Conservation (phyloP, 1,139 yeast genomes). For the Candida smagusa region DNA sequence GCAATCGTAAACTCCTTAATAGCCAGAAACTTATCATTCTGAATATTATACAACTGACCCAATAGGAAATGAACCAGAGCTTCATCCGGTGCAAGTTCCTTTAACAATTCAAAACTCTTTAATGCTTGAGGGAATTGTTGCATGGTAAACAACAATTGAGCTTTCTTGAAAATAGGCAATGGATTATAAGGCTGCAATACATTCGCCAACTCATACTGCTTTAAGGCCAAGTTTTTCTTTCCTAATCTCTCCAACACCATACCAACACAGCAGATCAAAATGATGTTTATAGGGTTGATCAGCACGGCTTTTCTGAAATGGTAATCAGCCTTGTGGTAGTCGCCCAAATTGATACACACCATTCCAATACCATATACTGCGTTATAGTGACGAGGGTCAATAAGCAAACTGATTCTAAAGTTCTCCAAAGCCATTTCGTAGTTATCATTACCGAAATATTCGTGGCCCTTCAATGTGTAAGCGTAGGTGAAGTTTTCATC, state of each 20-base stretch:
- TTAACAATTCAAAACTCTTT: constrained; percentile 67
- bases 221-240: constrained; percentile 67
- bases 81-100: constrained; percentile 85
- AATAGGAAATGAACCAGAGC: constrained; percentile 87
- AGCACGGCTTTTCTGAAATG: constrained; percentile 86
- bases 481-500: constrained; percentile 83
- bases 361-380: constrained; percentile 96
- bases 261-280: constrained; percentile 89
- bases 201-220: constrained; percentile 81
- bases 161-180: constrained; percentile 84
- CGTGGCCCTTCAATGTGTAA: constrained; percentile 92
- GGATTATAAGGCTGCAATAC: constrained; percentile 84
- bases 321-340: constrained; percentile 76
- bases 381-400: constrained; percentile 84
- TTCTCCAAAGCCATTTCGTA: constrained; percentile 86
- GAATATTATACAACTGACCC: constrained; percentile 81
- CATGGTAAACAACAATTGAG: constrained; percentile 72
- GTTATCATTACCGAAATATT: constrained; percentile 82
- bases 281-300: constrained; percentile 87
- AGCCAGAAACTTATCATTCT: constrained; percentile 74
- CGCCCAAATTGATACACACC: constrained; percentile 87
- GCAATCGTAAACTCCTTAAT: constrained; percentile 87
- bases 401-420: constrained; percentile 72
- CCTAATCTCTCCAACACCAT: constrained; percentile 84
- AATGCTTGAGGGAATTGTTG: constrained; percentile 72